A percentile compares a stretch with the other conserved stretches of the same genome.
Conservation (phyloP, 164 flowering plant genomes). For the Stephania japonica region DNA sequence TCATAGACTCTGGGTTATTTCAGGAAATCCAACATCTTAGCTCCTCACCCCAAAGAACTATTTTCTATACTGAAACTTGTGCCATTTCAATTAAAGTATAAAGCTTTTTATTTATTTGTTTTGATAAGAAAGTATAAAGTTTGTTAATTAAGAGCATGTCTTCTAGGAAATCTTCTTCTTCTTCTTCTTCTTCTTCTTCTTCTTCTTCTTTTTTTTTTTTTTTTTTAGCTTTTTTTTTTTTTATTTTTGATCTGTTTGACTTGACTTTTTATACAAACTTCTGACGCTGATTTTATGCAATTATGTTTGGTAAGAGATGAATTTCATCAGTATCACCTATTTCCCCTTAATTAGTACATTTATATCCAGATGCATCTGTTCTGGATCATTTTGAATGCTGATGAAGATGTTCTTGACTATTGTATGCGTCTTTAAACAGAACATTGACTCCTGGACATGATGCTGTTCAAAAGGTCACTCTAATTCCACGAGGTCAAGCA, state of each 20-base stretch:
- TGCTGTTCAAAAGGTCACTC: conserved; percentile 81
- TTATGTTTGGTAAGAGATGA: not conserved
- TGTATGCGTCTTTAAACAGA: conserved; percentile 26
- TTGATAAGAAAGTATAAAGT: not conserved
- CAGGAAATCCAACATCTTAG: not conserved
- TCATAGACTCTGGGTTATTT: not conserved
- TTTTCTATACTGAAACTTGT: not conserved
- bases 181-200: too few relatives aligned
- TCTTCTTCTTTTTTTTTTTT: not conserved
- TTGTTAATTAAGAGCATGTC: not conserved
- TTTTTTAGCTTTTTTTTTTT: not conserved
- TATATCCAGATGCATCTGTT: not conserved
- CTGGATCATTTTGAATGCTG: not conserved
- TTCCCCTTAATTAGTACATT: not conserved
- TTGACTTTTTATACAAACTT: not conserved
- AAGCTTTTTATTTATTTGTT: not conserved
- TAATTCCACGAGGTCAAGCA: conserved; percentile 85
- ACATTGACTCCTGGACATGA: conserved; percentile 94
- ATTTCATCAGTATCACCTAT: not conserved
- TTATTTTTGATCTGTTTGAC: not conserved
- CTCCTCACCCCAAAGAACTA: not conserved
- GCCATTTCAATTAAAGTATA: not conserved
- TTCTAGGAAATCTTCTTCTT: not conserved
- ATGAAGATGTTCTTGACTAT: not conserved
- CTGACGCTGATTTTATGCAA: not conserved